Evolutionary conservation across 2,329 filamentous ascomycete species (phyloP).

Genomic region (Lecanoromycetidae sp.): DNA sequence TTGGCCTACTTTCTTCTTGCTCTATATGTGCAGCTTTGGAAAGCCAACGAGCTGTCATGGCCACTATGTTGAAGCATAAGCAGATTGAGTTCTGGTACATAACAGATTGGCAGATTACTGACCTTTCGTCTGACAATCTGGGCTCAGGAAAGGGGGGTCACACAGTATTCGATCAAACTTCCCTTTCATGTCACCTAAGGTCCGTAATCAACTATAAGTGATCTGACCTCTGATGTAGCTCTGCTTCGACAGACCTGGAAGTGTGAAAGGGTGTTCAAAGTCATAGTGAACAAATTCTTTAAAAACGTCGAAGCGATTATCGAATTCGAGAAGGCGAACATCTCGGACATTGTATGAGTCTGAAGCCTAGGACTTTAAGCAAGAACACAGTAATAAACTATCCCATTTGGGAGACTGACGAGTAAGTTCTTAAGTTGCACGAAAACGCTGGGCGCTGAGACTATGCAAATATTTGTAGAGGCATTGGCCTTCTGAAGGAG

Average conservation of each 20-base stretch:
- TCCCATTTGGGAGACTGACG: constrained; percentile 30
- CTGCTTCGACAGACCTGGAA: constrained; percentile 40
- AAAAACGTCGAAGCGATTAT: constrained; percentile 61
- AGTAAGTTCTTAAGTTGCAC: constrained; percentile 61
- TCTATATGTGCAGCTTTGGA: constrained; percentile 30
- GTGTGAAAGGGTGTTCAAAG: constrained; percentile 54
- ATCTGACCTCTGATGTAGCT: neutral
- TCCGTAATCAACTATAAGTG: neutral
- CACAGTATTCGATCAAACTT: constrained; percentile 57
- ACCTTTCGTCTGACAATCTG: constrained; percentile 73
- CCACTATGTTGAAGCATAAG: constrained; percentile 37
- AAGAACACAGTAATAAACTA: neutral
- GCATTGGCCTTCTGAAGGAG: constrained; percentile 50
- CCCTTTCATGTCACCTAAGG: constrained; percentile 45
- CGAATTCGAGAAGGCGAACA: constrained; percentile 62
- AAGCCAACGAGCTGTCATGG: constrained; percentile 64
- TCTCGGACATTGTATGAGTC: constrained; percentile 35
- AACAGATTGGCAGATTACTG: constrained; percentile 15
- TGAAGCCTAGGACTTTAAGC: constrained; percentile 2
- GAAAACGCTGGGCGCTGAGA: constrained; percentile 67
- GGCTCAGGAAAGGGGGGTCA: constrained; percentile 68
- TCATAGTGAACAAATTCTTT: constrained; percentile 65
- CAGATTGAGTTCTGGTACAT: neutral
- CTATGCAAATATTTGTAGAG: constrained; percentile 51
- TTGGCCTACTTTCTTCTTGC: constrained; percentile 20